A percentile compares a stretch with the other conserved stretches of the same genome.
Evolutionary conservation across 2,329 filamentous ascomycete species (phyloP).

Genomic region (Cladophialophora immunda): DNA sequence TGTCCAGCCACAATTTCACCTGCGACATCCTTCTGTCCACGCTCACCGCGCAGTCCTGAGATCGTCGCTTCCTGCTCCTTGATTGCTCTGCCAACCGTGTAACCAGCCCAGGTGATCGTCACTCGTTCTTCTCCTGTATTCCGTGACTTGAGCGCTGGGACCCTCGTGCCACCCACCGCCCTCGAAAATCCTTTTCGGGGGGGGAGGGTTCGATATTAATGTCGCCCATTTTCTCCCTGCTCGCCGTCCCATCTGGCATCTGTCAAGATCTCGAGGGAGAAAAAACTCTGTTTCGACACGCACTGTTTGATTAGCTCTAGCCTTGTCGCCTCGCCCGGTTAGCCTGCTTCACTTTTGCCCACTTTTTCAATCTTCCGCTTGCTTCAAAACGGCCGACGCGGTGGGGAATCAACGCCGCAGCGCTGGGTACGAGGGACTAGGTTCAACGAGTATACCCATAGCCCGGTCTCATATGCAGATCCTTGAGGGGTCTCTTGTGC

Average conservation of each 20-base stretch:
- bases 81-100: constrained; percentile 37
- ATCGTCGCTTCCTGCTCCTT: constrained; percentile 20
- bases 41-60: constrained; percentile 10
- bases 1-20: constrained; percentile 22
- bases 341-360: not conserved
- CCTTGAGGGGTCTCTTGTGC: constrained; percentile 1
- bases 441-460: constrained; percentile 20
- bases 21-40: constrained; percentile 21
- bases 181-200: not conserved
- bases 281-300: constrained; percentile 23
- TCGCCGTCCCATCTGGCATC: constrained; percentile 17
- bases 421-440: not conserved
- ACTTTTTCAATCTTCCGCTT: constrained; percentile 20
- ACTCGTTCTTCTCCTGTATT: constrained; percentile 14
- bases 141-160: constrained; percentile 2
- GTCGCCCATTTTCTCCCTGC: constrained; percentile 4
- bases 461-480: constrained; percentile 8
- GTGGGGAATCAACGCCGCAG: constrained; percentile 19
- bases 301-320: constrained; percentile 35
- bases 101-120: constrained; percentile 25
- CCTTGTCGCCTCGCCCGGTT: constrained; percentile 7
- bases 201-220: constrained; percentile 18
- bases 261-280: constrained; percentile 14
- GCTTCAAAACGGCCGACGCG: constrained; percentile 29
- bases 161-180: constrained; percentile 8